Conservation (phyloP, 2,329 filamentous ascomycete species). For the Moelleriella libera region DNA sequence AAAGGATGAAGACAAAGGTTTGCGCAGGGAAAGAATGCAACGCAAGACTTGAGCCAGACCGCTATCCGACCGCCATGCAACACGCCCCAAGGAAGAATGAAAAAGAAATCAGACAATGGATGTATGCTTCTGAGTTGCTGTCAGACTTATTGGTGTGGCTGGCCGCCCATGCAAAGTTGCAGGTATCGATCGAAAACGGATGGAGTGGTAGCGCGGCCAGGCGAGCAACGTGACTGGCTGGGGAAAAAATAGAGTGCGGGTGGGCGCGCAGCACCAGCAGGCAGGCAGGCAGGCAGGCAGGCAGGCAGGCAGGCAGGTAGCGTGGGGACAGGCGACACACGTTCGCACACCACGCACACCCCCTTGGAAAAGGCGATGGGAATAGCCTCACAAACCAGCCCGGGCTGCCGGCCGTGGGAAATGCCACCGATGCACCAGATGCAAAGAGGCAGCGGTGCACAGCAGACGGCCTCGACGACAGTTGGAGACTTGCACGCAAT, state of each 20-base stretch:
- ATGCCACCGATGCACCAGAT: constrained; percentile 2
- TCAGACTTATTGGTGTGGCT: not conserved
- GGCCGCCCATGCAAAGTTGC: not conserved
- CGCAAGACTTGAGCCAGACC: not conserved
- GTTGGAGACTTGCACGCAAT: constrained; percentile 12
- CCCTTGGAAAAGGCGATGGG: constrained; percentile 9
- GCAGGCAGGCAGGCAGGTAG: not conserved
- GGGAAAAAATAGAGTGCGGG: constrained; percentile 4
- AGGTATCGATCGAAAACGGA: not conserved
- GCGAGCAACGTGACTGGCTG: constrained; percentile 11
- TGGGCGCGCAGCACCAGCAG: constrained; percentile 4
- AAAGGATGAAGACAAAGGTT: too few relatives aligned
- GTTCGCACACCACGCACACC: not conserved
- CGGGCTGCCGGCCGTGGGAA: constrained; percentile 6
- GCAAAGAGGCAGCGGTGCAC: constrained; percentile 5
- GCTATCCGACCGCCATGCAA: too few relatives aligned
- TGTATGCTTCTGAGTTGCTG: not conserved
- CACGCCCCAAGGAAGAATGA: not conserved
- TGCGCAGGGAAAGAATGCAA: not conserved
- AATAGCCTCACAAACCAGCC: constrained; percentile 26
- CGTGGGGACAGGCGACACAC: not conserved
- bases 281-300: not conserved
- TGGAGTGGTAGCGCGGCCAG: constrained; percentile 2
- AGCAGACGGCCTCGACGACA: constrained; percentile 9
- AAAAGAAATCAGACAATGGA: not conserved